phyloP scores from a whole-genome alignment of 495 filamentous ascomycete species.

The Aspergillus carlsbadensis region DNA sequence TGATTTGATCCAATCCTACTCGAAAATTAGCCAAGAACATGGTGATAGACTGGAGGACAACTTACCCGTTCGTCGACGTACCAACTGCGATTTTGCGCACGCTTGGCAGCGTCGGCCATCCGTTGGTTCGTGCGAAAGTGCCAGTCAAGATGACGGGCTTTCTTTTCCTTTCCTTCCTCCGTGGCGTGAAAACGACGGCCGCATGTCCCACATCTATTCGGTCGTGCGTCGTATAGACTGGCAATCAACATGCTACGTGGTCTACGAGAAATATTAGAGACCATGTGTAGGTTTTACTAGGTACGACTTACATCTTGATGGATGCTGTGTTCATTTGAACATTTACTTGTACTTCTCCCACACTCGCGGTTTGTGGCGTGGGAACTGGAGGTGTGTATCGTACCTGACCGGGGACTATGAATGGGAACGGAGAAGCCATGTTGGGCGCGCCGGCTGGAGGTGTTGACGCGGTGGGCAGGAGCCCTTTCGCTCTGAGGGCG shows the following conservation, averaged over 20 bases:
- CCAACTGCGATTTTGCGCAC: slow-evolving; percentile 87
- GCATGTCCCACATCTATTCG: slow-evolving; percentile 86
- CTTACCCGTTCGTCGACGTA: slow-evolving; percentile 88
- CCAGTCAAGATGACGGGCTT: slow-evolving; percentile 95
- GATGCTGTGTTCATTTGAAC: slow-evolving; percentile 70
- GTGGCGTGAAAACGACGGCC: slow-evolving; percentile 79
- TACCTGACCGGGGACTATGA: slow-evolving; percentile 42
- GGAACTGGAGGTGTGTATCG: slow-evolving; percentile 35
- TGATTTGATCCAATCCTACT: slow-evolving; percentile 83
- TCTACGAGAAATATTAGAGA: slow-evolving; percentile 45
- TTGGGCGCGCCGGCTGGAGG: slow-evolving; percentile 27
- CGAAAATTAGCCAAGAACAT: slow-evolving; percentile 9
- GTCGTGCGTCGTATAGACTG: slow-evolving; percentile 71
- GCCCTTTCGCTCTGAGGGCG: slow-evolving; percentile 45
- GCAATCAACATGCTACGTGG: slow-evolving; percentile 71
- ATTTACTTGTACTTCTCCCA: slow-evolving; percentile 48
- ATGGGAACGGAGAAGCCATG: slow-evolving; percentile 32
- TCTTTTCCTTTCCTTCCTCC: slow-evolving; percentile 75
- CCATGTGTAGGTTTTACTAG: not conserved
- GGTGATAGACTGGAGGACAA: slow-evolving; percentile 16
- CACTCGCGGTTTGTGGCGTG: slow-evolving; percentile 24
- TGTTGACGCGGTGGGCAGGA: slow-evolving; percentile 42
- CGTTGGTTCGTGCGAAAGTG: slow-evolving; percentile 93
- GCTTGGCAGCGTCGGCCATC: slow-evolving; percentile 74
- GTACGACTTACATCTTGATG: slow-evolving; percentile 68